Evolutionary conservation across 345 rosid genomes (phyloP).

Genomic region (sweet orange (Citrus sinensis)): DNA sequence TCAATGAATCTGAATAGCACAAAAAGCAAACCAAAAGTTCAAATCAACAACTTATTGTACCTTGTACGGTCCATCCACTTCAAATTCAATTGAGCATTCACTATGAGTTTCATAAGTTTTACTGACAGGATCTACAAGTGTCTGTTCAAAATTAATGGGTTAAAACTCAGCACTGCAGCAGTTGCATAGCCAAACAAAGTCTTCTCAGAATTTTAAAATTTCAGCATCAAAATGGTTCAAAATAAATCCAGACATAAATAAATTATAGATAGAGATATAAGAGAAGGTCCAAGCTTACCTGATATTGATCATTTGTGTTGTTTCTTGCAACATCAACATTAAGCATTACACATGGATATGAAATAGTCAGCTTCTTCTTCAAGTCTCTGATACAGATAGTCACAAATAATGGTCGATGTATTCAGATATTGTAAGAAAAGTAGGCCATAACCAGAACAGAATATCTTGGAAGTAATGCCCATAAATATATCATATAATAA

Average conservation of each 20-base stretch:
- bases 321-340: slow-evolving; percentile 91
- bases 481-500: background rate
- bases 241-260: slow-evolving; percentile 3
- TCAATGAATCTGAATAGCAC: slow-evolving; percentile 16
- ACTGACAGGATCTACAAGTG: slow-evolving; percentile 68
- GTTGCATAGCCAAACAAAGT: slow-evolving; percentile 13
- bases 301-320: slow-evolving; percentile 95
- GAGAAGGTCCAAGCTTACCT: slow-evolving; percentile 42
- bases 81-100: slow-evolving; percentile 98
- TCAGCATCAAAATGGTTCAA: slow-evolving; percentile 5
- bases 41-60: slow-evolving; percentile 30
- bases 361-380: slow-evolving; percentile 81
- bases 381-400: slow-evolving; percentile 47
- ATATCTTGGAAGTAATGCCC: background rate
- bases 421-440: slow-evolving; percentile 13
- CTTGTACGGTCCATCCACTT: slow-evolving; percentile 99
- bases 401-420: slow-evolving; percentile 20
- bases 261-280: background rate
- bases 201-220: slow-evolving; percentile 15
- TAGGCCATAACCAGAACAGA: slow-evolving; percentile 8
- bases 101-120: slow-evolving; percentile 77
- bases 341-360: slow-evolving; percentile 98
- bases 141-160: slow-evolving; percentile 44
- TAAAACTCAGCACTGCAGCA: slow-evolving; percentile 9
- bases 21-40: slow-evolving; percentile 14